Base-by-base conservation (phyloP, 177 flowering plant genomes). In the Vitis hybrid region DNA sequence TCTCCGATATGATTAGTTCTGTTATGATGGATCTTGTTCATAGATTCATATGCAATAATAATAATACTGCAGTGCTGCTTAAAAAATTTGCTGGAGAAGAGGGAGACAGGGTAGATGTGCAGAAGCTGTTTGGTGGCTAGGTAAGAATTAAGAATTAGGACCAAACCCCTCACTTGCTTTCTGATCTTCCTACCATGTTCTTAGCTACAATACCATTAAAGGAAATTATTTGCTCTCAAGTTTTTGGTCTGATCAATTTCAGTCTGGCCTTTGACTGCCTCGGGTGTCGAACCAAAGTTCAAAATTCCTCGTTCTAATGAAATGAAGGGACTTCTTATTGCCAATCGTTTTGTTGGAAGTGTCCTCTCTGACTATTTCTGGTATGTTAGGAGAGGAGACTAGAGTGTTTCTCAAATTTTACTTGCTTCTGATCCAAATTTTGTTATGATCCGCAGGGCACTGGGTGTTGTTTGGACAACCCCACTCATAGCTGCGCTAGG, bases 391-490 rank as follows among this genome's bases (percentile, higher is more conserved):
- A 19, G 8, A 19, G 31, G 0, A 28, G 31, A 28, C 31, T 28
- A 0, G 31, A 47, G 15, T 17, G 55, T 19, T 59, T 11, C 28
- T 11, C 62, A 20, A 15, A 15, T 59, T 10, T 11, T 19, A 9
- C 11, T 59, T 59, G 15, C 62, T 15, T 14, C 17, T n/a, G 15
- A 14, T 20, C 19, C 7, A 15, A 53, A 53, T 53, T 15, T 53
- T 11, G 15, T 53, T 53, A 53, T 11, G 57, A 1, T 18, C 17
- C 11, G 1, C 50, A 76, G 78, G 78, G 78, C 71, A 61, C 38
- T 76, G 11, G 73, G 67, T n/a, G 78, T 71, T 62, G 78, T 76
- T 53, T 76, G 78, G 78, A 76, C 78, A 7, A 71, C 67, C 49
- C 78, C 78, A 7, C 53, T 76, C 13, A 68, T 71, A 2, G 75